A percentile compares a stretch with the other conserved stretches of the same genome.
Conservation (phyloP, 2,329 filamentous ascomycete species). For the Cordyceps pruinosa region DNA sequence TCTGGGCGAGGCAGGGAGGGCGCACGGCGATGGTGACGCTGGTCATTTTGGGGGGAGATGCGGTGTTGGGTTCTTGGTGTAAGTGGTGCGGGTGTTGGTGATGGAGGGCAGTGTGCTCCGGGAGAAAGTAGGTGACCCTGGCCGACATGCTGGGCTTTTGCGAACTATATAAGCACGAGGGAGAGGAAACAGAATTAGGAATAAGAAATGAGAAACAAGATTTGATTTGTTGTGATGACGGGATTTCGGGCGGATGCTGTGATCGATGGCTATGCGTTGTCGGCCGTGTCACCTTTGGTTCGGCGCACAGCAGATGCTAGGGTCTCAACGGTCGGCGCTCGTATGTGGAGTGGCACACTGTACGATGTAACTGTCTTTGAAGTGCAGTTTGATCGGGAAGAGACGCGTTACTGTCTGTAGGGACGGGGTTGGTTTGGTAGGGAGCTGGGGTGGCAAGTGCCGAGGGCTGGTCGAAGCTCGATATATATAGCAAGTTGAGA, state of each 20-base stretch:
- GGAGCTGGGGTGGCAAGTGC: neutral
- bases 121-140: neutral
- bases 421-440: neutral
- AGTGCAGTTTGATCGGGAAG: neutral
- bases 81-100: neutral
- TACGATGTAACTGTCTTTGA: neutral
- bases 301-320: neutral
- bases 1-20: slow-evolving; percentile 18
- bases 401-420: neutral
- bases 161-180: neutral
- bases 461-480: neutral
- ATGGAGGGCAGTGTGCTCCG: neutral
- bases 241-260: neutral
- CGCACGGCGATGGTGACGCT: slow-evolving; percentile 19
- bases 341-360: neutral
- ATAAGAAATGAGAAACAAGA: neutral
- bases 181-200: neutral
- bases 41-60: slow-evolving; percentile 12
- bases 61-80: neutral
- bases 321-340: neutral
- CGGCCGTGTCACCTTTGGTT: neutral
- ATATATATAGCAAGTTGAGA: neutral
- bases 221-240: neutral
- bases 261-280: neutral
- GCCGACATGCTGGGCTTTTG: slow-evolving; percentile 5